These are phyloP conservation scores for Acer yangbiense DNA, from an alignment of 345 rosid genomes.

Conservation along the genomic window DNA sequence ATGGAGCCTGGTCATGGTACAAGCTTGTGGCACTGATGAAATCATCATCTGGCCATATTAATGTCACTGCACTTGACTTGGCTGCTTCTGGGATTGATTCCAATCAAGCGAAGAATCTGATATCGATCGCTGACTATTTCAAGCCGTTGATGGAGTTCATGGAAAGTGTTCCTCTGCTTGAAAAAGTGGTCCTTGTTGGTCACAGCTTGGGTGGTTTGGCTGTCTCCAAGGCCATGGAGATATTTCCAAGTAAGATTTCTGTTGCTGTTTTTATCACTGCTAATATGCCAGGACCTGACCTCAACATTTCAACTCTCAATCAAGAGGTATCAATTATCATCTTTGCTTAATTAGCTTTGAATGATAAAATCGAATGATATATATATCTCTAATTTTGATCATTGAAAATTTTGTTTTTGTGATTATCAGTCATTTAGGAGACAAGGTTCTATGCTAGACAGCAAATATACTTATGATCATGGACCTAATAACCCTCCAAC, in stretches of 20 bases:
- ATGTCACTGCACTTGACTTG: conserved; percentile 38
- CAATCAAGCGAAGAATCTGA: conserved; percentile 20
- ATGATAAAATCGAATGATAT: background rate
- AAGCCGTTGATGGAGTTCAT: conserved; percentile 39
- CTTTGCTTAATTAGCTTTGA: no score
- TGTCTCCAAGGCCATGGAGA: conserved; percentile 42
- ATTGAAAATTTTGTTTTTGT: background rate
- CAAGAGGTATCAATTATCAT: conserved; percentile 28
- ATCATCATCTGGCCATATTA: conserved; percentile 27
- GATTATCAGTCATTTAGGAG: conserved; percentile 31
- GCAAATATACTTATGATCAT: conserved; percentile 34
- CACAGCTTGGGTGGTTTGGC: conserved; percentile 47
- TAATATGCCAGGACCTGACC: conserved; percentile 44
- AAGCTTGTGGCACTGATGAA: conserved; percentile 30
- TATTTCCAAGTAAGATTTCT: conserved; percentile 28
- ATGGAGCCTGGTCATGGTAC: conserved; percentile 53
- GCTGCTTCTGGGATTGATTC: conserved; percentile 43
- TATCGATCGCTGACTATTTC: conserved; percentile 30
- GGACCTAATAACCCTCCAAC: conserved; percentile 54
- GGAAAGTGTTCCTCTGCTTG: conserved; percentile 19
- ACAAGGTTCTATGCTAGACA: conserved; percentile 39
- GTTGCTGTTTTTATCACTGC: conserved; percentile 39
- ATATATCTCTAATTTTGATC: background rate
- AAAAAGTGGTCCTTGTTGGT: conserved; percentile 45
- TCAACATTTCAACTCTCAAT: conserved; percentile 31